phyloP scores from a whole-genome alignment of 1,139 yeast species.

The Saccharomyces hybrid region DNA sequence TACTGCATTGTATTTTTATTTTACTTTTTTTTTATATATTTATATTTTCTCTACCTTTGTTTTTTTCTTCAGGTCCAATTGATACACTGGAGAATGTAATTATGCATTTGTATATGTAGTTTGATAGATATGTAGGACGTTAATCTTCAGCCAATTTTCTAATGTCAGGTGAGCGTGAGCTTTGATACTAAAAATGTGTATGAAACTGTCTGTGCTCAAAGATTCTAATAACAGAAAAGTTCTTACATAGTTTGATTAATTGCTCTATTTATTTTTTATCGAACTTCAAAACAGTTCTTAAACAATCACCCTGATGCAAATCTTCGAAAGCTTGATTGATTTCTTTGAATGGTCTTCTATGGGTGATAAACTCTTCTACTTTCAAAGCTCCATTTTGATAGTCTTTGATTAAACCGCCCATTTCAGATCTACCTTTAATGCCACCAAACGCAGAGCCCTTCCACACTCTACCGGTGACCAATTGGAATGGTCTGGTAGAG shows the following conservation, averaged over 20 bases:
- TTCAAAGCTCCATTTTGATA: slow-evolving; percentile 75
- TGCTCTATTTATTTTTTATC: neutral
- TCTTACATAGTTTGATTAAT: neutral
- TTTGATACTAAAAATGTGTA: neutral
- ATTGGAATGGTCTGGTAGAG: slow-evolving; percentile 94
- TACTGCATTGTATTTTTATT: neutral
- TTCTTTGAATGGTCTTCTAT: slow-evolving; percentile 66
- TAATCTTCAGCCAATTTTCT: neutral
- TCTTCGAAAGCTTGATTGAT: slow-evolving; percentile 90
- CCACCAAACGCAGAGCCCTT: slow-evolving; percentile 98
- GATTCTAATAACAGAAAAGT: neutral
- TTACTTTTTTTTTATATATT: neutral
- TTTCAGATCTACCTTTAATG: slow-evolving; percentile 92
- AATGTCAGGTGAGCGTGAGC: neutral
- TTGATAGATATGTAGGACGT: neutral
- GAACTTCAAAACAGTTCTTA: slow-evolving; percentile 72
- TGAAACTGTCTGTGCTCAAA: neutral
- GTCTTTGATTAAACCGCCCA: slow-evolving; percentile 83
- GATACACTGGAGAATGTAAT: neutral
- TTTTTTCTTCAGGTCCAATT: neutral
- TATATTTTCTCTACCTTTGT: neutral
- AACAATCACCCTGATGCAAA: slow-evolving; percentile 88
- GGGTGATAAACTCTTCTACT: slow-evolving; percentile 93
- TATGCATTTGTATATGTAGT: slow-evolving; percentile 2
- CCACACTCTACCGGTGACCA: slow-evolving; percentile 98